A percentile compares a stretch with the other conserved stretches of the same genome.
Conservation (phyloP, 2,329 filamentous ascomycete species). For the Pseudocercospora macadamiae region DNA sequence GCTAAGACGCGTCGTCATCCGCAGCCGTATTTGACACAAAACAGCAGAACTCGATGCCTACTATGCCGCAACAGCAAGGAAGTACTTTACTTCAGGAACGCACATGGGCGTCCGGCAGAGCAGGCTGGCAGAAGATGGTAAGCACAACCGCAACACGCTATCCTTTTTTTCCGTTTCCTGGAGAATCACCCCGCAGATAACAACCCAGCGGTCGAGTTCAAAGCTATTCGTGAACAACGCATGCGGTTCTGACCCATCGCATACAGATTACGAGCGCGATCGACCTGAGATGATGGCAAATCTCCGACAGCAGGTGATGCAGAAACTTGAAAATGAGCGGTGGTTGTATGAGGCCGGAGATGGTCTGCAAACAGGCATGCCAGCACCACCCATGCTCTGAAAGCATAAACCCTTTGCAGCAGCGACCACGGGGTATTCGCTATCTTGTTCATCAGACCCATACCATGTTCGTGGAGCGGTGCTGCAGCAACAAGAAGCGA, state of each 20-base stretch:
- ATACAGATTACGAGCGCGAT: conserved; percentile 31
- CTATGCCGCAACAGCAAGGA: conserved; percentile 28
- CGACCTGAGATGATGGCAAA: conserved; percentile 27
- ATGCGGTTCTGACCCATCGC: neutral
- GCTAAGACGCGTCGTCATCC: conserved; percentile 4
- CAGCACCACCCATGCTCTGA: neutral
- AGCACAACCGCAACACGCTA: conserved; percentile 7
- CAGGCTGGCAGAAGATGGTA: conserved; percentile 33
- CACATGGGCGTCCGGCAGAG: conserved; percentile 26
- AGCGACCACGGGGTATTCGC: neutral
- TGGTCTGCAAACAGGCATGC: conserved; percentile 11
- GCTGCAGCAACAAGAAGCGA: conserved; percentile 13
- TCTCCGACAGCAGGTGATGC: conserved; percentile 30
- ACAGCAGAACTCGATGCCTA: conserved; percentile 26
- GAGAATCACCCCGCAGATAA: too few species aligned
- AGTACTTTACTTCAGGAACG: conserved; percentile 34
- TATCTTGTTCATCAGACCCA: neutral
- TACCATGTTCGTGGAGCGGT: conserved; percentile 13
- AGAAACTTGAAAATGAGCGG: conserved; percentile 31
- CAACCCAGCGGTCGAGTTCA: too few species aligned
- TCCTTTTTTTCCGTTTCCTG: neutral
- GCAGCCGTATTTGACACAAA: neutral
- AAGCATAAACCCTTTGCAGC: neutral
- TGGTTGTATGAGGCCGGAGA: conserved; percentile 34
- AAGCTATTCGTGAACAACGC: neutral